Base-by-base conservation (phyloP, 768 basidiomycete species). In the Trametes punicea region DNA sequence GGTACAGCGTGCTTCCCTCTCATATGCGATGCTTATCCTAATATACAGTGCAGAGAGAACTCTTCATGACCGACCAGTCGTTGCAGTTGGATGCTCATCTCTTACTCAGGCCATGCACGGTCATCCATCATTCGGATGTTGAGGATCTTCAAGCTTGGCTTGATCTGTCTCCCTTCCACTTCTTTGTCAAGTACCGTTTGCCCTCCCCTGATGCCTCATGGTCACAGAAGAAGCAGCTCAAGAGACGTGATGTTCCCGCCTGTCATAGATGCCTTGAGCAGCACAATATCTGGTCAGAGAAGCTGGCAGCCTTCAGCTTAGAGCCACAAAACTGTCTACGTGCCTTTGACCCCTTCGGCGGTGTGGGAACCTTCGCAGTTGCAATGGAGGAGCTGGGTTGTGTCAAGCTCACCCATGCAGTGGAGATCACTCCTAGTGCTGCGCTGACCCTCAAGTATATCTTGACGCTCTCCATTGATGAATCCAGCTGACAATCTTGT, bases 381-480 rank as follows among this genome's bases (percentile, higher is more conserved):
- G 87, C 80, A 0, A 69, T 90, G 69, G 77, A 78, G 15, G 72
- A 80, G 34, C 73, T 77, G 2, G 82, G 74, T 4, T 82, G 79
- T 48, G 60, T 88, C 46, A 76, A 80, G 56, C 64, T 88, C 4
- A 83, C 82, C 0, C 82, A 88, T 71, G 80, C 83, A 0, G 70
- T 90, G 40, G 90, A 93, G 61, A 83, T 89, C 20, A 74, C 81
- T n/a, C 88, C 89, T 0, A 87, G 85, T 65, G 87, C 91, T 7
- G 84, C 86, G 0, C 70, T 71, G 55, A 88, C 90, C 1, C 71
- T 87, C 15, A 71, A 70, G 90, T 87, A 62, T 49, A 79, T 67
- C 5, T 27, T 34, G 33, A 26, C 34, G 2, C 33, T 40, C 42
- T 11, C 38, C 57, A 48, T 45, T 13, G 25, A 39, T 59, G 2